Evolutionary conservation across 2,329 filamentous ascomycete genomes (phyloP).

Genomic region (Dryadomyces sulphureus): DNA sequence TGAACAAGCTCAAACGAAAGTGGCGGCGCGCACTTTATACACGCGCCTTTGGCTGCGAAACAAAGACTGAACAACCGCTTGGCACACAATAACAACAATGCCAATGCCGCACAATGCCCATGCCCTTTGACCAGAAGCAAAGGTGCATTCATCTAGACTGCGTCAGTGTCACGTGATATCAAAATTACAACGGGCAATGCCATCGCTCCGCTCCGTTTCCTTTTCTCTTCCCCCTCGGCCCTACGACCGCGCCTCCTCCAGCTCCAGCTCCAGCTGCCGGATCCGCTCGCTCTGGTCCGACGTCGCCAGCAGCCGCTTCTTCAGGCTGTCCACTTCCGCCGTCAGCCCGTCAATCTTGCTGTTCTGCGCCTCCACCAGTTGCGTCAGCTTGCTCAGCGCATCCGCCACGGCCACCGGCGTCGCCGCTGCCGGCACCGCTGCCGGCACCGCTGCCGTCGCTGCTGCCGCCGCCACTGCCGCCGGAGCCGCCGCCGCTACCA

Average conservation of each 20-base stretch:
- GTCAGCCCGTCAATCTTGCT: slow-evolving; percentile 58
- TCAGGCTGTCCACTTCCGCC: slow-evolving; percentile 64
- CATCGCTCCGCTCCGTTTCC: neutral
- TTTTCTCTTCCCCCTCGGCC: no score
- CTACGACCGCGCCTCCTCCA: slow-evolving; percentile 49
- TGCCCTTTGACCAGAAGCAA: no score
- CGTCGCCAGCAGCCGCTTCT: slow-evolving; percentile 54
- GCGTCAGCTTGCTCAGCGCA: slow-evolving; percentile 55
- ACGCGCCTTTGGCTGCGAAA: no score
- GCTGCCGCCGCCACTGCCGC: slow-evolving; percentile 50
- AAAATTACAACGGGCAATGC: no score
- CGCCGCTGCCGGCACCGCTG: neutral
- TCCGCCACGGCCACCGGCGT: slow-evolving; percentile 3
- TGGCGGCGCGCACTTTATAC: no score
- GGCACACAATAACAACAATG: no score
- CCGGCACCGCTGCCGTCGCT: slow-evolving; percentile 54
- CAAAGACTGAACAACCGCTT: no score
- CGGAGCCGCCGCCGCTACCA: slow-evolving; percentile 31
- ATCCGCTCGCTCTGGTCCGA: slow-evolving; percentile 55
- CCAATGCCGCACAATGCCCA: no score
- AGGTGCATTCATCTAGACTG: no score
- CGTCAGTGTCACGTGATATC: no score
- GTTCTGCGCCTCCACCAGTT: slow-evolving; percentile 61
- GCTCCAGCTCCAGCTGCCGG: slow-evolving; percentile 50
- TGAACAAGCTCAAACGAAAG: no score